Conservation (phyloP, 1,284 basidiomycete species). For the Cutaneotrichosporon cyanovorans region DNA sequence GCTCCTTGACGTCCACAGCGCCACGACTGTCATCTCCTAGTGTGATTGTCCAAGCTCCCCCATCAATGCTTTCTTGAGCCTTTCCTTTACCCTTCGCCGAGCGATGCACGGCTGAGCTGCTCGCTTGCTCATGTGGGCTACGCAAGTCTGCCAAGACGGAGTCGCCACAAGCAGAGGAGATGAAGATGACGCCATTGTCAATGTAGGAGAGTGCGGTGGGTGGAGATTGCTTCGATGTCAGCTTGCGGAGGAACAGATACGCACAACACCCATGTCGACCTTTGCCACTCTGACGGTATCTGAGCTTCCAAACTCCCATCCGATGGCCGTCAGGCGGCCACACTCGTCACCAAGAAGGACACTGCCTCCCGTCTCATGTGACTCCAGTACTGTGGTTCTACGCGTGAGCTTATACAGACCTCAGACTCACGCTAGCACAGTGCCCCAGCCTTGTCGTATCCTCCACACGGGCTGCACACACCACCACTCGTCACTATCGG, state of each 20-base stretch:
- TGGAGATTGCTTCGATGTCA: constrained; percentile 57
- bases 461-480: constrained; percentile 35
- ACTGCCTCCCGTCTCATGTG: constrained; percentile 40
- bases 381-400: constrained; percentile 42
- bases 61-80: constrained; percentile 36
- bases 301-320: constrained; percentile 48
- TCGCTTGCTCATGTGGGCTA: neutral
- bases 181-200: constrained; percentile 63
- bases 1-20: constrained; percentile 55
- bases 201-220: constrained; percentile 69
- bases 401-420: constrained; percentile 45
- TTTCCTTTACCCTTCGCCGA: constrained; percentile 29
- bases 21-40: constrained; percentile 17
- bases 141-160: constrained; percentile 59
- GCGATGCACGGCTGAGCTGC: neutral
- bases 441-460: constrained; percentile 43
- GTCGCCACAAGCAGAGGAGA: constrained; percentile 77
- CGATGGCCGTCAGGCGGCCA: constrained; percentile 63
- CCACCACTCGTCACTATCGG: constrained; percentile 18
- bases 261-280: constrained; percentile 65
- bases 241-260: constrained; percentile 17
- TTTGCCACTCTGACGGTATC: constrained; percentile 52
- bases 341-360: constrained; percentile 70
- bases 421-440: constrained; percentile 35
- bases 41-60: constrained; percentile 45